phyloP scores from a whole-genome alignment of 306 rosid species.

The Lathyrus aphaca region DNA sequence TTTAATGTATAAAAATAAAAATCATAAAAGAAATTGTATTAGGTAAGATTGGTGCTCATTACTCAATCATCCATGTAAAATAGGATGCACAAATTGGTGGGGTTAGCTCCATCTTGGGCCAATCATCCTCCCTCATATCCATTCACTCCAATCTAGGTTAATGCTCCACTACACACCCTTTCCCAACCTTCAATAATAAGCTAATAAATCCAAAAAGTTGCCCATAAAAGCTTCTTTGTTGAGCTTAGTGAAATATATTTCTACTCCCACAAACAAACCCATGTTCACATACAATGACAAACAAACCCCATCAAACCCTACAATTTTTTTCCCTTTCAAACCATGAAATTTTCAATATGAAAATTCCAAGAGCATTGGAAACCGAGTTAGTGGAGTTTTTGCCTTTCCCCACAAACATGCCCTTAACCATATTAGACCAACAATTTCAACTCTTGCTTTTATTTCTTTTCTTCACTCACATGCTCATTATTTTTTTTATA shows the following conservation, averaged over 20 bases:
- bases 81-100: slow-evolving; percentile 39
- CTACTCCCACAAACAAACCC: slow-evolving; percentile 45
- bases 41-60: slow-evolving; percentile 37
- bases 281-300: slow-evolving; percentile 58
- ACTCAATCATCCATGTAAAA: slow-evolving; percentile 46
- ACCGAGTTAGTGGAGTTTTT: slow-evolving; percentile 90
- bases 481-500: slow-evolving; percentile 29
- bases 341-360: slow-evolving; percentile 52
- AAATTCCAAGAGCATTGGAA: slow-evolving; percentile 89
- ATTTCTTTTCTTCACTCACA: slow-evolving; percentile 29
- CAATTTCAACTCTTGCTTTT: slow-evolving; percentile 53
- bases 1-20: too few species aligned
- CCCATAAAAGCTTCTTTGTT: slow-evolving; percentile 53
- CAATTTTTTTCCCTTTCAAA: slow-evolving; percentile 31
- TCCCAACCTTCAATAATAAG: slow-evolving; percentile 61
- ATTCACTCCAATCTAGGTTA: slow-evolving; percentile 56
- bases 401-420: slow-evolving; percentile 94
- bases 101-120: slow-evolving; percentile 55
- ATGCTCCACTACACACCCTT: slow-evolving; percentile 66
- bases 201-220: slow-evolving; percentile 68
- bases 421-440: slow-evolving; percentile 62
- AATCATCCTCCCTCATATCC: slow-evolving; percentile 53
- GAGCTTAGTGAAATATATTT: slow-evolving; percentile 50
- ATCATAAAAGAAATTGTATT: neutral
- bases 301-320: slow-evolving; percentile 54